Base-by-base conservation (phyloP, 163 green algal species). In the Coccomyxa subellipsoidea region DNA sequence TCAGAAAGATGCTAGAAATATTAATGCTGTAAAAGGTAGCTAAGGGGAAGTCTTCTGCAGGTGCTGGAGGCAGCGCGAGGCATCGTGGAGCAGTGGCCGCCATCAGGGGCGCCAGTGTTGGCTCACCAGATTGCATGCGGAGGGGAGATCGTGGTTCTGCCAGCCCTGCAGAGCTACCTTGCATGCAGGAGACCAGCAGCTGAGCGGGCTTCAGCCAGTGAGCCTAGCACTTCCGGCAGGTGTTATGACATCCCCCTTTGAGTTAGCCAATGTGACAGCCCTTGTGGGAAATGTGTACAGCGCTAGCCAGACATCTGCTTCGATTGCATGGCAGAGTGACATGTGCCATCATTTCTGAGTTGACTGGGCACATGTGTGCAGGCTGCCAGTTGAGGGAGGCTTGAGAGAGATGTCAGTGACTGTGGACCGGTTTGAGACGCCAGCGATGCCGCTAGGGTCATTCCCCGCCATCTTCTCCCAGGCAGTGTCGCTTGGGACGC, bases 401-500 rank as follows among this genome's bases (percentile, higher is more conserved):
- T 4, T 75, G 54, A 10, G 37, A 25, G 32, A 37, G 53, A 82
- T 84, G 40, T 76, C 73, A 25, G 69, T 78, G 37, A 81, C 82
- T 7, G 69, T 87, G 18, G 18, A 81, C 18, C 37, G 21, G 10
- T 73, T 69, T 29, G 88, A 92, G 76, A 40, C 73, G 31, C 87
- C 88, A 0, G 88, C 88, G n/a, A 82, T 84, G 7, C 87, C 84
- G 0, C 81, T 88, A 31, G 91, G 88, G 18, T 93, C 87, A 54
- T 96, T 96, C 84, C 89, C 90, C 4, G 87, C 91, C 4, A 82
- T 96, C 40, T 95, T 96, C 80, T 82, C 83, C 32, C 86, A 83
- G 29, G 86, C 89, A 5, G 39, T 96, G 54, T 75, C 81, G 12
- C 86, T 95, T 23, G 93, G 93, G 15, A 81, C 85, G 1, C 78